Percentiles rank a stretch among this genome's conserved stretches.
Evolutionary conservation across 1,284 basidiomycete genomes (phyloP).

Genomic region (Marasmius oreades): DNA sequence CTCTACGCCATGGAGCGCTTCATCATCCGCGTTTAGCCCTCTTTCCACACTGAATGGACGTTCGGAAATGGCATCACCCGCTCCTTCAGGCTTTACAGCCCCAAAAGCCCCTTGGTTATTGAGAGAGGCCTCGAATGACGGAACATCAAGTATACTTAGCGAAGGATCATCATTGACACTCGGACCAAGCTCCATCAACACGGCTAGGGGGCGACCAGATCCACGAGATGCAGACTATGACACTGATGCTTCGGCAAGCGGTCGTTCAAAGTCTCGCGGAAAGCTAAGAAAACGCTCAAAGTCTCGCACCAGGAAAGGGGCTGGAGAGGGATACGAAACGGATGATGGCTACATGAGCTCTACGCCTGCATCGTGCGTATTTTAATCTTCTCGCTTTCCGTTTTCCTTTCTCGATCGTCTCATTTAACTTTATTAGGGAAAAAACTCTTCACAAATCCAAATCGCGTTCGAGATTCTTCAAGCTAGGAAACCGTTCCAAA

Average conservation of each 20-base stretch:
- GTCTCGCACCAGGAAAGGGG: background rate
- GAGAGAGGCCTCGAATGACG: background rate
- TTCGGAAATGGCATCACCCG: background rate
- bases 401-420: background rate
- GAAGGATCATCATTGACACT: background rate
- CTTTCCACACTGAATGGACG: too few species aligned
- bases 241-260: slow-evolving; percentile 5
- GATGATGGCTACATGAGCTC: slow-evolving; percentile 40
- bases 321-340: slow-evolving; percentile 29
- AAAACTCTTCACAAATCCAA: slow-evolving; percentile 16
- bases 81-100: background rate
- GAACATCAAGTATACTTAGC: background rate
- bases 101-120: background rate
- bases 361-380: slow-evolving; percentile 17
- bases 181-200: background rate
- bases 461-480: slow-evolving; percentile 20
- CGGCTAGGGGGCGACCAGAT: slow-evolving; percentile 1
- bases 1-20: too few species aligned
- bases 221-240: slow-evolving; percentile 8
- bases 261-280: background rate
- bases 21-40: too few species aligned
- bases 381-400: background rate
- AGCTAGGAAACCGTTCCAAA: slow-evolving; percentile 23
- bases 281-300: slow-evolving; percentile 11
- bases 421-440: background rate